These are phyloP conservation scores for Mucor velutinosus DNA, from an alignment of 371 early-diverging fungal species.

Conservation along the genomic window DNA sequence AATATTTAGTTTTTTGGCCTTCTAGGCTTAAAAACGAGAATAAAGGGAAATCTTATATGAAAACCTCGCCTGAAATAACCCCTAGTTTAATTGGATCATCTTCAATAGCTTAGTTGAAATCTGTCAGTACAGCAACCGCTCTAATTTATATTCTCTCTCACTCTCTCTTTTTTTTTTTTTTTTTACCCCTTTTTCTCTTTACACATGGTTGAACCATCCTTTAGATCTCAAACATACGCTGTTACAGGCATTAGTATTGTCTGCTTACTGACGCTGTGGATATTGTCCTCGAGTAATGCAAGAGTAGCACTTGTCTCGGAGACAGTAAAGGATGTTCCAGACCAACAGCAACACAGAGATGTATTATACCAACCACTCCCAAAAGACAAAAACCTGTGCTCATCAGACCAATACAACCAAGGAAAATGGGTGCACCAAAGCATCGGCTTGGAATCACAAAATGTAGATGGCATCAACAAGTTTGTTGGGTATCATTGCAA, in stretches of 20 bases:
- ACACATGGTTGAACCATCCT: background rate
- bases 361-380: conserved; percentile 3
- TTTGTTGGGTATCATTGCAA: conserved; percentile 37
- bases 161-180: conserved; percentile 7
- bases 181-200: background rate
- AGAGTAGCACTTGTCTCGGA: background rate
- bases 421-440: conserved; percentile 36
- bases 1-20: no score
- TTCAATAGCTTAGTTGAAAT: no score
- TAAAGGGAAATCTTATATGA: no score
- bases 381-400: conserved; percentile 17
- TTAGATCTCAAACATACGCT: background rate
- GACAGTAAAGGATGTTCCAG: background rate
- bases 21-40: no score
- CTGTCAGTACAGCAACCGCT: no score
- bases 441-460: conserved; percentile 15
- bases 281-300: background rate
- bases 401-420: conserved; percentile 26
- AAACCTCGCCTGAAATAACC: no score
- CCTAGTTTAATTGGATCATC: no score
- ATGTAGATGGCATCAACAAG: conserved; percentile 26
- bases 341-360: background rate
- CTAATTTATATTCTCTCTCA: no score
- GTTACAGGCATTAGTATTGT: background rate
- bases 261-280: conserved; percentile 3